Evolutionary conservation across 495 filamentous ascomycete genomes (phyloP), one percentile per base, ranked within the genome.

Genomic region (Penicillium subrubescens): DNA sequence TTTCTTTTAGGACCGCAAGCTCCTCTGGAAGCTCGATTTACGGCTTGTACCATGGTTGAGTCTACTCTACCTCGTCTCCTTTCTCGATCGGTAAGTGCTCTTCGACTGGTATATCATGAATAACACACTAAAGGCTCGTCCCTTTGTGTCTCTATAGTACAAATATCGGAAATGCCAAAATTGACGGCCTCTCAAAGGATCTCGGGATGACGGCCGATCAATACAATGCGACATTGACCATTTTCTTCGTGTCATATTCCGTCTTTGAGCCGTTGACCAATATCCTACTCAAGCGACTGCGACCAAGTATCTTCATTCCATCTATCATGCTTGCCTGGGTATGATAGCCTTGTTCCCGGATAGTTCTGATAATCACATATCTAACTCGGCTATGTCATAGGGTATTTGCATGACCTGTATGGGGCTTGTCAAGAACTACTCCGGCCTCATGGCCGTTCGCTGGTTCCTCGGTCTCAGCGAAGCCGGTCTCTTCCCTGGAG

Each of bases 231-330:
- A 81, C 88, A 5, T 84, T 97, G 1, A 89, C 89, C 39, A 90
- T 97, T 69, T 97, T 97, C 79, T 98, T 97, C 81, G 85, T 96
- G 29, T 96, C 92, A 23, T 98, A 98, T 75, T 83, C 92, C 41
- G 76, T 93, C 43, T 92, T 93, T 63, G 94, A 97, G 81, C 93
- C 93, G 0, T 63, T 94, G 37, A 96, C 93, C 46, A 97, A 98
- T 73, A 75, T 97, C 55, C 76, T 98, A 23, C 87, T 98, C 61
- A 97, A 97, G 77, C 82, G 80, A 5, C 71, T 89, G 53, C 88
- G 89, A 17, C 86, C 88, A 14, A 92, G 89, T 70, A 85, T 93
- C 77, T 92, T 84, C 69, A 90, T 89, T 67, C 80, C 84, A 0
- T 63, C 74, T 8, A 87, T 88, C 57, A 89, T 89, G 83, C 52